Conservation (phyloP, 2,329 filamentous ascomycete species). For the Penicillium occitanis region DNA sequence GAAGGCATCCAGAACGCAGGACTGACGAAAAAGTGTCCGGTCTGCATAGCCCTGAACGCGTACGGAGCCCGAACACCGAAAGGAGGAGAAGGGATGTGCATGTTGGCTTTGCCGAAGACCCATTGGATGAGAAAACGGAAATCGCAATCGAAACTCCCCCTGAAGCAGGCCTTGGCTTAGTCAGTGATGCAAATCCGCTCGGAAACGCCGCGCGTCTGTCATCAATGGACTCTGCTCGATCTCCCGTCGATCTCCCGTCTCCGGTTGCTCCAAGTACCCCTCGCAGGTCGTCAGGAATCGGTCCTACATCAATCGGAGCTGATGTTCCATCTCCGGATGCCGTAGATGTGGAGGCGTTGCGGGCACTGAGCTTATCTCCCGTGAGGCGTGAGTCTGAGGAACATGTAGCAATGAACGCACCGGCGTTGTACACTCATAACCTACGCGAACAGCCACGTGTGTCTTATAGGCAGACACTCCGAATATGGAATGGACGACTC, state of each 20-base stretch:
- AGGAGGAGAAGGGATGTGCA: constrained; percentile 44
- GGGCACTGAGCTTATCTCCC: constrained; percentile 27
- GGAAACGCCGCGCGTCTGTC: constrained; percentile 21
- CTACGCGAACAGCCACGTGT: constrained; percentile 67
- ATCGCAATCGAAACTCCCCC: not conserved
- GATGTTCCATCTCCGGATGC: constrained; percentile 2
- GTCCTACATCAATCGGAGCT: not conserved
- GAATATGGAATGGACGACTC: constrained; percentile 75
- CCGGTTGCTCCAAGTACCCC: not conserved
- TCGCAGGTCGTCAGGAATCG: not conserved
- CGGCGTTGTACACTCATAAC: constrained; percentile 64
- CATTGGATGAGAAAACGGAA: constrained; percentile 27
- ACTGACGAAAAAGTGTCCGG: constrained; percentile 21
- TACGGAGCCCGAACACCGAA: constrained; percentile 19
- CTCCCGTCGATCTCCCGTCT: not conserved
- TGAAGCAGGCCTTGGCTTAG: not conserved
- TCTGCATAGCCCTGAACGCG: constrained; percentile 13
- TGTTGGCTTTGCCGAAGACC: constrained; percentile 57
- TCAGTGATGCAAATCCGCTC: constrained; percentile 21
- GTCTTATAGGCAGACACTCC: constrained; percentile 72
- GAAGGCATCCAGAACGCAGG: constrained; percentile 30
- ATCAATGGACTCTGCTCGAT: constrained; percentile 16
- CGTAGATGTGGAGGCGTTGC: constrained; percentile 34
- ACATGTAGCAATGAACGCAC: constrained; percentile 28
- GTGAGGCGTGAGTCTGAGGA: constrained; percentile 36